Percentiles rank a stretch among this genome's conserved stretches.
These are phyloP conservation scores for Paramyrothecium roridum DNA, from an alignment of 2,329 filamentous ascomycete genomes.

Conservation along the genomic window DNA sequence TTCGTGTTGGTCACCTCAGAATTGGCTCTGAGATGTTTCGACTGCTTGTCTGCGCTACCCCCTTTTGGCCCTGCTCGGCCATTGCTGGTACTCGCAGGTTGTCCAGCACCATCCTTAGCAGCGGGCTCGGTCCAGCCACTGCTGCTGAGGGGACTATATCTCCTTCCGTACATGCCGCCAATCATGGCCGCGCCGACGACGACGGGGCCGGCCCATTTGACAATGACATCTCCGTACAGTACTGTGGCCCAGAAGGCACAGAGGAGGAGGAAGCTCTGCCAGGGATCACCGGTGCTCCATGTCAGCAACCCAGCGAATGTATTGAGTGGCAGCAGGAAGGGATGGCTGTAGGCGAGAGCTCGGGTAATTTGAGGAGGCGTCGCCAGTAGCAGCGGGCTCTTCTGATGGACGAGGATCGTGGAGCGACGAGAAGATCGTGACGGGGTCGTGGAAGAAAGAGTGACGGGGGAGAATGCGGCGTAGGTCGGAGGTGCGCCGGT, in stretches of 20 bases:
- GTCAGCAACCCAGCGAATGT: conserved; percentile 80
- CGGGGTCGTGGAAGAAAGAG: conserved; percentile 65
- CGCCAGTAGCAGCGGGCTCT: conserved; percentile 86
- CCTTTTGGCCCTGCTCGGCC: conserved; percentile 17
- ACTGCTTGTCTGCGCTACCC: conserved; percentile 19
- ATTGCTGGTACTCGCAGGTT: conserved; percentile 9
- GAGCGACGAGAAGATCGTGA: conserved; percentile 67
- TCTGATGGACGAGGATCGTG: conserved; percentile 93
- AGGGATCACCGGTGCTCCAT: conserved; percentile 91
- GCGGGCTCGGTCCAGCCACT: conserved; percentile 65
- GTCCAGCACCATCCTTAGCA: conserved; percentile 21
- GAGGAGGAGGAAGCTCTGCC: conserved; percentile 93
- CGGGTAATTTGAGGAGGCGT: conserved; percentile 94
- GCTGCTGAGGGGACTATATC: conserved; percentile 87
- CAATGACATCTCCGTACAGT: conserved; percentile 81
- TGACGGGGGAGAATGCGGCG: conserved; percentile 85
- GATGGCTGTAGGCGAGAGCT: conserved; percentile 91
- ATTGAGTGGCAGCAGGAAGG: conserved; percentile 87
- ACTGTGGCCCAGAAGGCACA: conserved; percentile 81
- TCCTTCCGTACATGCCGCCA: conserved; percentile 84
- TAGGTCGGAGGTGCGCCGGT: conserved; percentile 64
- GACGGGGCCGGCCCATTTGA: conserved; percentile 79
- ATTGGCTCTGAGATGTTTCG: conserved; percentile 39
- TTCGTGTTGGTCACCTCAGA: conserved; percentile 64
- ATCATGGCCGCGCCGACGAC: conserved; percentile 78